Percentiles rank a stretch among this genome's conserved stretches.
phyloP scores from a whole-genome alignment of 192 early-diverging fungal species.

The Coemansia sp. region DNA sequence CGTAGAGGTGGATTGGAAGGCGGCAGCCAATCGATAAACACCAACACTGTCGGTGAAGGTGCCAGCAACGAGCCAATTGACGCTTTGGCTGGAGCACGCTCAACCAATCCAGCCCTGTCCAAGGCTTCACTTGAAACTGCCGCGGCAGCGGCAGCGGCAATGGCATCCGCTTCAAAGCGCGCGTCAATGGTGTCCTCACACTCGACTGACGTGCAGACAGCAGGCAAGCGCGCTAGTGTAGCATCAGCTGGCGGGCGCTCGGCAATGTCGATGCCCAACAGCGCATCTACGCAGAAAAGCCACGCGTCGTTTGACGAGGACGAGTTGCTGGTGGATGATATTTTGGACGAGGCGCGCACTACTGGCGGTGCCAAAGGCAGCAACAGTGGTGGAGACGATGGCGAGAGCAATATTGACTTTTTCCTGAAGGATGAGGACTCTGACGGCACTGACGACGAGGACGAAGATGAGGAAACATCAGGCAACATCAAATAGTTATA shows the following conservation, averaged over 20 bases:
- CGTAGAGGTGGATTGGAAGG: neutral
- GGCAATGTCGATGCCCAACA: slow-evolving; percentile 10
- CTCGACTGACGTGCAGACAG: neutral
- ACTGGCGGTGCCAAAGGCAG: neutral
- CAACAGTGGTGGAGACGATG: neutral
- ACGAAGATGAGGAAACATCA: neutral
- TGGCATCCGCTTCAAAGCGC: slow-evolving; percentile 4
- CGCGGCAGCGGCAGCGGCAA: neutral
- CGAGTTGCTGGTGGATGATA: slow-evolving; percentile 24
- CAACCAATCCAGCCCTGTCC: neutral
- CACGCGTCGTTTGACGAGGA: slow-evolving; percentile 37
- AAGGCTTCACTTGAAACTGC: neutral
- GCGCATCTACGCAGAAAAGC: slow-evolving; percentile 3
- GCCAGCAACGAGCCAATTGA: too few relatives aligned
- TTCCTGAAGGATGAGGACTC: slow-evolving; percentile 45
- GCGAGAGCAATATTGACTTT: slow-evolving; percentile 33
- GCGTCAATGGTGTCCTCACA: slow-evolving; percentile 4
- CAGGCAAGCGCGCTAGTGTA: slow-evolving; percentile 11
- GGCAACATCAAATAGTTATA: neutral
- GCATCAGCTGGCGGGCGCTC: slow-evolving; percentile 1
- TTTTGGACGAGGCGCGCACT: slow-evolving; percentile 26
- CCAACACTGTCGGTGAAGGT: too few relatives aligned
- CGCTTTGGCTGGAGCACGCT: neutral
- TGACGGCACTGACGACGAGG: slow-evolving; percentile 23
- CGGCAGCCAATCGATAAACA: neutral